Percentiles rank a stretch among this genome's conserved stretches.
These are phyloP conservation scores for Solanum tacnaense DNA, from an alignment of 257 asterid genomes.

Conservation along the genomic window DNA sequence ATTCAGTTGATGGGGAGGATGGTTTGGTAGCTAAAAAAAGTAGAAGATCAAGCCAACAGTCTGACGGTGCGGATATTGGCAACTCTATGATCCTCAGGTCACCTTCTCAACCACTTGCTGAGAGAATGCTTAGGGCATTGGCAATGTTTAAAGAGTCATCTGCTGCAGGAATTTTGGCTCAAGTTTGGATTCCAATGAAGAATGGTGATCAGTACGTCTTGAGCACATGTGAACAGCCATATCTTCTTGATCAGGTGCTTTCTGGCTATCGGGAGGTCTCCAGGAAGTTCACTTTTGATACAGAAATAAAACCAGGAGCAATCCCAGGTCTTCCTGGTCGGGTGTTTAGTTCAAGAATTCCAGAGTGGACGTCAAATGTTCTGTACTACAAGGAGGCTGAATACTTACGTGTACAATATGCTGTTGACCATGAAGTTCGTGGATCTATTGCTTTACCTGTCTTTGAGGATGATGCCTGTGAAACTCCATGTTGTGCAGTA, in stretches of 20 bases:
- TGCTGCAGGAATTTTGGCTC: conserved; percentile 75
- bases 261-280: conserved; percentile 89
- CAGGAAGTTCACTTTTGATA: conserved; percentile 58
- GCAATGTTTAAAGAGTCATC: conserved; percentile 60
- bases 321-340: conserved; percentile 87
- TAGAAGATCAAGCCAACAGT: conserved; percentile 1
- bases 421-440: conserved; percentile 59
- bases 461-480: conserved; percentile 47
- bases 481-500: conserved; percentile 71
- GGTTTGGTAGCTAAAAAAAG: conserved; percentile 9
- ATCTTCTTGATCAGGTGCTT: conserved; percentile 66
- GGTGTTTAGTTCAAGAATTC: conserved; percentile 65
- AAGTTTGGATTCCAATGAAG: conserved; percentile 75
- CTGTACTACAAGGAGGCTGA: conserved; percentile 61
- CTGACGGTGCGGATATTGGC: conserved; percentile 8
- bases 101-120: conserved; percentile 38
- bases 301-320: conserved; percentile 47
- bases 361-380: conserved; percentile 94
- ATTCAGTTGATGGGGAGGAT: conserved; percentile 15
- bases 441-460: conserved; percentile 88
- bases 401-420: conserved; percentile 64
- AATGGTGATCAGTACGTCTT: conserved; percentile 44
- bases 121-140: conserved; percentile 67
- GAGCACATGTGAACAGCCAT: conserved; percentile 86
- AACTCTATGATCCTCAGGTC: conserved; percentile 33